These are phyloP conservation scores for Ustilago loliicola DNA, from an alignment of 1,284 basidiomycete species.

Conservation along the genomic window DNA sequence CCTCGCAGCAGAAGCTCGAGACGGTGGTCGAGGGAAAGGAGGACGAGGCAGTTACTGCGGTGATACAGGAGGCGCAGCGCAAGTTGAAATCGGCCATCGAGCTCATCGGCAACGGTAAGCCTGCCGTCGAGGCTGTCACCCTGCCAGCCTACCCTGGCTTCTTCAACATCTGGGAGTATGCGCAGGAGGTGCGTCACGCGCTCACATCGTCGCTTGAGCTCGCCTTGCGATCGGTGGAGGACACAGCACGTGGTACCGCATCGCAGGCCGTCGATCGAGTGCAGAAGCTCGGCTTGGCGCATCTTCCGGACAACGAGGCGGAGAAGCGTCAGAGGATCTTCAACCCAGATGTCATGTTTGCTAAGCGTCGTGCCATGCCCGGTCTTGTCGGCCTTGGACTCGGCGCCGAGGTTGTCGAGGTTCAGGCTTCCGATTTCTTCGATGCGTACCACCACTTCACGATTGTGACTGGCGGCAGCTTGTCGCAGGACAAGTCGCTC, in stretches of 20 bases:
- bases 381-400: conserved; percentile 64
- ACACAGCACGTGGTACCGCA: conserved; percentile 83
- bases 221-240: conserved; percentile 84
- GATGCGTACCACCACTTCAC: conserved; percentile 79
- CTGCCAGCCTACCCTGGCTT: conserved; percentile 88
- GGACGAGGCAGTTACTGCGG: conserved; percentile 77
- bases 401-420: conserved; percentile 64
- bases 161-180: conserved; percentile 88
- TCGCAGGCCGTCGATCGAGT: conserved; percentile 80
- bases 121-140: conserved; percentile 69
- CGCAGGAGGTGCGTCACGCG: conserved; percentile 82
- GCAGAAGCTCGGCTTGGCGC: conserved; percentile 79
- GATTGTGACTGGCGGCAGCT: conserved; percentile 59
- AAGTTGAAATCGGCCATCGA: conserved; percentile 81
- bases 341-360: conserved; percentile 96
- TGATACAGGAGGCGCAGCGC: conserved; percentile 74
- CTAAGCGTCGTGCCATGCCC: conserved; percentile 73
- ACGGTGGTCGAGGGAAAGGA: conserved; percentile 83
- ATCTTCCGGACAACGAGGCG: conserved; percentile 76
- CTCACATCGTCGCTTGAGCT: conserved; percentile 86
- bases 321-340: conserved; percentile 77
- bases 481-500: conserved; percentile 54
- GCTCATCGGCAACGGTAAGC: conserved; percentile 80
- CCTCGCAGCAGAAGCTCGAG: conserved; percentile 81
- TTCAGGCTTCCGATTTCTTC: conserved; percentile 81